These are phyloP conservation scores for Leccinum sublutescens DNA, from an alignment of 768 basidiomycete genomes.

Conservation along the genomic window DNA sequence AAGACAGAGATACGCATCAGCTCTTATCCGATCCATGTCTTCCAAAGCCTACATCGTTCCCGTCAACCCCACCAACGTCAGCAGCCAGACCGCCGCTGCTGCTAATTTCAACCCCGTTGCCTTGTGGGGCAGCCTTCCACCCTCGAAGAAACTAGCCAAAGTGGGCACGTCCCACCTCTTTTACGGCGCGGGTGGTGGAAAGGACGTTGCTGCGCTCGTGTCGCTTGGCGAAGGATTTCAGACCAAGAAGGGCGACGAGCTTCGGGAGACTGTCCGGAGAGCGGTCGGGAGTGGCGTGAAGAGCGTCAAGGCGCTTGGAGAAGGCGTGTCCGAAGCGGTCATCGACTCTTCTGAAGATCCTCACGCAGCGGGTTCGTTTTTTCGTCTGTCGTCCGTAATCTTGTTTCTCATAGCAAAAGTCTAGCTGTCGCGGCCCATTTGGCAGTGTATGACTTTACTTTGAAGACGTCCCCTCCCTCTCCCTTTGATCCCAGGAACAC, in stretches of 20 bases:
- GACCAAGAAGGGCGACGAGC: conserved; percentile 42
- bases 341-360: conserved; percentile 68
- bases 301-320: conserved; percentile 55
- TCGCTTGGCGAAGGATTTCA: conserved; percentile 58
- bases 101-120: conserved; percentile 43
- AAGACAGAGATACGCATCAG: conserved; percentile 22
- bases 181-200: conserved; percentile 48
- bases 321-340: conserved; percentile 58
- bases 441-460: conserved; percentile 69
- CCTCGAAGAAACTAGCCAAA: conserved; percentile 50
- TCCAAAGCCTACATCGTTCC: conserved; percentile 58
- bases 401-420: not conserved
- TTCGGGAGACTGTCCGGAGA: conserved; percentile 66
- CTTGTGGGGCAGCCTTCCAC: conserved; percentile 54
- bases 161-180: conserved; percentile 65
- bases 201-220: conserved; percentile 49
- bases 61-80: conserved; percentile 43
- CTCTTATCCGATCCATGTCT: conserved; percentile 44
- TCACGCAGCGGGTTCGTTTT: conserved; percentile 66
- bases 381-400: not conserved
- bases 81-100: conserved; percentile 28
- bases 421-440: conserved; percentile 77
- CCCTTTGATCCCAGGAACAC: conserved; percentile 60
- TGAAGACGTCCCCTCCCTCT: conserved; percentile 73
- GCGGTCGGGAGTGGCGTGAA: conserved; percentile 74